A percentile compares a stretch with the other conserved stretches of the same genome.
Evolutionary conservation across 495 filamentous ascomycete species (phyloP).

Genomic region (Pyrenula massariospora): DNA sequence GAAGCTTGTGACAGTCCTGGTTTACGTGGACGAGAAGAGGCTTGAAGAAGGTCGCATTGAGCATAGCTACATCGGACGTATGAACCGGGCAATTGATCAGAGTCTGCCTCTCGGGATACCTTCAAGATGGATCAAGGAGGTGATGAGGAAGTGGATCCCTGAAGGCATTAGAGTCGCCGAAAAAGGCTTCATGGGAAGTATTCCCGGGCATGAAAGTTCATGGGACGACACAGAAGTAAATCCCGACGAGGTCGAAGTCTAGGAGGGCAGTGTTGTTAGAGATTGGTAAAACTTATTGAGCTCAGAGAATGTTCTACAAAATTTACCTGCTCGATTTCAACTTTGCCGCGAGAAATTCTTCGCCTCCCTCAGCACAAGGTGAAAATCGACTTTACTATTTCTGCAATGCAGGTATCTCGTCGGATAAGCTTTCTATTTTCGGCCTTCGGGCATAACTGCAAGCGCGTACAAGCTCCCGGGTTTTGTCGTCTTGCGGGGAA

Average conservation of each 20-base stretch:
- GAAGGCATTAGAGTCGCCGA: not conserved
- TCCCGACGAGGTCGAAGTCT: not conserved
- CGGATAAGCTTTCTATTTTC: too few species aligned
- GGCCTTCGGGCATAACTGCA: too few species aligned
- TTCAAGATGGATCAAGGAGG: constrained; percentile 38
- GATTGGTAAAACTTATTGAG: not conserved
- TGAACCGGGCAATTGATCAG: constrained; percentile 57
- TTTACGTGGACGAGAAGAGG: constrained; percentile 45
- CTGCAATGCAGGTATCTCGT: too few species aligned
- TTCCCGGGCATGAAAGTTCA: not conserved
- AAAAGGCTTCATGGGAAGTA: not conserved
- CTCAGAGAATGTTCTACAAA: too few species aligned
- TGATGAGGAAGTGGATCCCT: constrained; percentile 34
- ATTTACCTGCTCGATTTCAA: too few species aligned
- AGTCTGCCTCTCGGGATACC: constrained; percentile 45
- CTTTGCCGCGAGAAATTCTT: too few species aligned
- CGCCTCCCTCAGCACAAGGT: too few species aligned
- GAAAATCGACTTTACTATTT: too few species aligned
- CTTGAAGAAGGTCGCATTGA: constrained; percentile 29
- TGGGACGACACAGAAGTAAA: not conserved
- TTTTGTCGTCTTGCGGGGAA: too few species aligned
- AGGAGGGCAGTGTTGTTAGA: too few species aligned
- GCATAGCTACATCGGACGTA: constrained; percentile 53
- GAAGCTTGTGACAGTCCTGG: constrained; percentile 23
- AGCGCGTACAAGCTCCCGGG: too few species aligned